phyloP scores from a whole-genome alignment of 768 basidiomycete genomes.

The Mycena olivaceomarginata region DNA sequence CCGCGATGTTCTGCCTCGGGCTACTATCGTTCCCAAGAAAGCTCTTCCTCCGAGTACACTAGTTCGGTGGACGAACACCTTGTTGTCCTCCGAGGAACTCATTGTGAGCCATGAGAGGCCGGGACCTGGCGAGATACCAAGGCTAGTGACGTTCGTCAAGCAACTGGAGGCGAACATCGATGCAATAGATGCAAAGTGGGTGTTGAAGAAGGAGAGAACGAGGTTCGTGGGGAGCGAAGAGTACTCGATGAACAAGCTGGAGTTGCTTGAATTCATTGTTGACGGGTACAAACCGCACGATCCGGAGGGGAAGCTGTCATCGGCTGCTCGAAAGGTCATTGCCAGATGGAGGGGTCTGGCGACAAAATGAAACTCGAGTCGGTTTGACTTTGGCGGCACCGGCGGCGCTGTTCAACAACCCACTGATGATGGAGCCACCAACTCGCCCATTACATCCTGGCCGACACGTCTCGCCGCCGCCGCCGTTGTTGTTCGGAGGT shows the following conservation, averaged over 20 bases:
- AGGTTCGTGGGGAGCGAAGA: slow-evolving; percentile 4
- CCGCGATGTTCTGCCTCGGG: not conserved
- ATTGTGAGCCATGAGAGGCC: slow-evolving; percentile 6
- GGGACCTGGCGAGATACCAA: slow-evolving; percentile 1
- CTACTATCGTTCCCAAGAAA: not conserved
- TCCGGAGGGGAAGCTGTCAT: not conserved
- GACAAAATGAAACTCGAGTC: not conserved
- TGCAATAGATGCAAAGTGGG: slow-evolving; percentile 15
- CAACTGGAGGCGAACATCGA: not conserved
- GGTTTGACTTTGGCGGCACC: not conserved
- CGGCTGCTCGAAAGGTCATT: not conserved
- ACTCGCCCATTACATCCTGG: too few relatives aligned
- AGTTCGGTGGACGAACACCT: not conserved
- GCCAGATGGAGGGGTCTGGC: slow-evolving; percentile 6
- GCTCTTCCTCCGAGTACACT: not conserved
- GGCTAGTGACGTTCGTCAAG: not conserved
- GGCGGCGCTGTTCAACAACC: too few relatives aligned
- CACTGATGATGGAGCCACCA: too few relatives aligned
- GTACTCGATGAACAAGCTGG: slow-evolving; percentile 11
- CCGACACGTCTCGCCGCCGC: too few relatives aligned
- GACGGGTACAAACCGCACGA: slow-evolving; percentile 2
- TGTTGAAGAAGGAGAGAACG: not conserved
- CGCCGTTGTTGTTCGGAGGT: too few relatives aligned
- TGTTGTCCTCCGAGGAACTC: slow-evolving; percentile 14
- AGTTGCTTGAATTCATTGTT: slow-evolving; percentile 18